Evolutionary conservation across 2,329 filamentous ascomycete species (phyloP).

Genomic region (Drechslerella coelobrocha): DNA sequence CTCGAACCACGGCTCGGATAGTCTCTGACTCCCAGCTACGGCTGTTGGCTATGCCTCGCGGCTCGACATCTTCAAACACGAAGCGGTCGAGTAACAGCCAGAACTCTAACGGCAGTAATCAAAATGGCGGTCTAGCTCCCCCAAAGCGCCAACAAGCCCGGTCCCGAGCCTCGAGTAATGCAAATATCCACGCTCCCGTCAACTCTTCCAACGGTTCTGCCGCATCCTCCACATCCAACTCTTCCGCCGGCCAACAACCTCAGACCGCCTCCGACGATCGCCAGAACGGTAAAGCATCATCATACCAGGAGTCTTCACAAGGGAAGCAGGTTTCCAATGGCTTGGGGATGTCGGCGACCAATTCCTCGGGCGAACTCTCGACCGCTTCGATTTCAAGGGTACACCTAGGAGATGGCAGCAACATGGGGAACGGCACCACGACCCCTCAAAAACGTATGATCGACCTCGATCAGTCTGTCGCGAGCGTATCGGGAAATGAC

Average conservation of each 20-base stretch:
- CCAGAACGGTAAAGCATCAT: slow-evolving; percentile 22
- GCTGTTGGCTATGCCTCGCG: slow-evolving; percentile 51
- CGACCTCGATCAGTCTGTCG: slow-evolving; percentile 53
- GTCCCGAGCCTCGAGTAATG: slow-evolving; percentile 53
- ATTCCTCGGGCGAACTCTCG: slow-evolving; percentile 47
- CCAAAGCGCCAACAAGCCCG: slow-evolving; percentile 53
- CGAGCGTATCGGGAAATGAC: slow-evolving; percentile 45
- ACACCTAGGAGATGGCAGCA: slow-evolving; percentile 49
- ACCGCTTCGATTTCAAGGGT: slow-evolving; percentile 52
- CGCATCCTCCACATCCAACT: slow-evolving; percentile 20
- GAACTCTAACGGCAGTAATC: slow-evolving; percentile 40
- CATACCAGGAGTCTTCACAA: slow-evolving; percentile 28
- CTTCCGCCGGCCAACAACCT: slow-evolving; percentile 49
- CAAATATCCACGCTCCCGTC: slow-evolving; percentile 37
- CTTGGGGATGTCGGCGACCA: slow-evolving; percentile 38
- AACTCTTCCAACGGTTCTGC: slow-evolving; percentile 27
- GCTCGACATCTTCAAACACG: slow-evolving; percentile 54
- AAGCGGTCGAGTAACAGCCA: slow-evolving; percentile 53
- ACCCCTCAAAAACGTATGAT: slow-evolving; percentile 53
- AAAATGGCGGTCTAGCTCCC: slow-evolving; percentile 52
- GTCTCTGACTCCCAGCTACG: slow-evolving; percentile 32
- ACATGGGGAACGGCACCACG: slow-evolving; percentile 48
- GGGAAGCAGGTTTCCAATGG: slow-evolving; percentile 32
- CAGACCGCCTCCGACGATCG: slow-evolving; percentile 42
- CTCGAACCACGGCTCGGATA: slow-evolving; percentile 18